Percentiles rank a stretch among this genome's conserved stretches.
These are phyloP conservation scores for Candida insectalens DNA, from an alignment of 805 yeast species.

Conservation along the genomic window DNA sequence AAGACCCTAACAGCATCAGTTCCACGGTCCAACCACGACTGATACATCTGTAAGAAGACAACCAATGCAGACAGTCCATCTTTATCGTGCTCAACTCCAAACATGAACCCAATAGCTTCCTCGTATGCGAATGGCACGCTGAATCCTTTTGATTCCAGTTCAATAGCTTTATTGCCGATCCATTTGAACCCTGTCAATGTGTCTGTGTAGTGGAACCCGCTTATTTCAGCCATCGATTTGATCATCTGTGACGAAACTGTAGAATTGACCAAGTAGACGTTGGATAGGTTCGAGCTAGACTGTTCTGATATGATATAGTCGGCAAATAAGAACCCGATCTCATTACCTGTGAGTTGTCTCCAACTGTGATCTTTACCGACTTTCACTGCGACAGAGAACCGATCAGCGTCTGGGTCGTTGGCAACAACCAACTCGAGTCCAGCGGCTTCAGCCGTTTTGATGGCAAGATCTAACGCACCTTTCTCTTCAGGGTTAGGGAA, in stretches of 20 bases:
- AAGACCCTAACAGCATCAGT: conserved; percentile 39
- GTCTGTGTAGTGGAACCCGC: conserved; percentile 59
- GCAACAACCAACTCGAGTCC: conserved; percentile 57
- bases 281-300: conserved; percentile 17
- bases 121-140: conserved; percentile 85
- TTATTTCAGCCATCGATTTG: conserved; percentile 49
- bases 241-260: conserved; percentile 89
- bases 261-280: conserved; percentile 62
- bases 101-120: conserved; percentile 96
- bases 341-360: conserved; percentile 86
- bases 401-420: conserved; percentile 95
- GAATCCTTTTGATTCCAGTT: conserved; percentile 52
- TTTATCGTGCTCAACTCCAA: conserved; percentile 74
- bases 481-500: conserved; percentile 96
- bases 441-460: conserved; percentile 42
- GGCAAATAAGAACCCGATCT: conserved; percentile 81
- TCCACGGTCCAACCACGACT: conserved; percentile 33
- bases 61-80: conserved; percentile 83
- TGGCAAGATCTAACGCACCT: conserved; percentile 78
- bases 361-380: conserved; percentile 36
- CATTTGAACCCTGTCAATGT: conserved; percentile 96
- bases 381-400: conserved; percentile 75
- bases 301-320: conserved; percentile 35
- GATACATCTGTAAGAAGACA: conserved; percentile 64
- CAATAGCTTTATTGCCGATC: conserved; percentile 87